A percentile compares a stretch with the other conserved stretches of the same genome.
These are phyloP conservation scores for Ricinus communis DNA, from an alignment of 345 rosid genomes.

Conservation along the genomic window DNA sequence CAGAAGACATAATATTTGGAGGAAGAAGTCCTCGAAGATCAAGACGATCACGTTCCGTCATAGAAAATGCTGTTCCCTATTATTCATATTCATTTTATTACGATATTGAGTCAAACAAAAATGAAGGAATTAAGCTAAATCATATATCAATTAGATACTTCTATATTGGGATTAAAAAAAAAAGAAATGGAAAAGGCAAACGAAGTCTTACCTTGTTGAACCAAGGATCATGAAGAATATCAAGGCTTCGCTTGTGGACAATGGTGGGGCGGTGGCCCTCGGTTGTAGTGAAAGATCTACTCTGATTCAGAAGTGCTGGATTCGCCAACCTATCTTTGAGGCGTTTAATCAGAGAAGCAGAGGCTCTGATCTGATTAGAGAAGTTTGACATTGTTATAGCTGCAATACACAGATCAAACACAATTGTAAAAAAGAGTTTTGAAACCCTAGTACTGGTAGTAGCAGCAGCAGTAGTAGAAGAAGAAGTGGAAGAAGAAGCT, in stretches of 20 bases:
- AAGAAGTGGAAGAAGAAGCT: not conserved
- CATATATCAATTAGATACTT: no score
- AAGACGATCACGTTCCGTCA: constrained; percentile 93
- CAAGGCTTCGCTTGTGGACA: constrained; percentile 94
- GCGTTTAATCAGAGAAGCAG: constrained; percentile 45
- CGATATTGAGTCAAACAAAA: not conserved
- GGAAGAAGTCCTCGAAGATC: constrained; percentile 98
- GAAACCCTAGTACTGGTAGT: not conserved
- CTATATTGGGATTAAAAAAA: no score
- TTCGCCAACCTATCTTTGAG: constrained; percentile 34
- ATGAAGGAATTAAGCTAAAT: not conserved
- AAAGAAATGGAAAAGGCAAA: not conserved
- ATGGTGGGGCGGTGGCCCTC: constrained; percentile 91
- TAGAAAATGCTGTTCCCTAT: constrained; percentile 92
- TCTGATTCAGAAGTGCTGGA: constrained; percentile 19
- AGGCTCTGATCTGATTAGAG: constrained; percentile 46
- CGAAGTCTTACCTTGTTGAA: constrained; percentile 72
- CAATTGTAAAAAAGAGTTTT: no score
- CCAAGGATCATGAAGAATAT: constrained; percentile 98
- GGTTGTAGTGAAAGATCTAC: constrained; percentile 70
- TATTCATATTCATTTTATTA: not conserved
- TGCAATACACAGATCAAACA: not conserved
- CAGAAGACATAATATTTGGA: constrained; percentile 76
- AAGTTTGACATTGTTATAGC: constrained; percentile 24
- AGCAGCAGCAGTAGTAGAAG: not conserved